phyloP scores from a whole-genome alignment of 2,329 filamentous ascomycete genomes.

The Pezicula neosporulosa region DNA sequence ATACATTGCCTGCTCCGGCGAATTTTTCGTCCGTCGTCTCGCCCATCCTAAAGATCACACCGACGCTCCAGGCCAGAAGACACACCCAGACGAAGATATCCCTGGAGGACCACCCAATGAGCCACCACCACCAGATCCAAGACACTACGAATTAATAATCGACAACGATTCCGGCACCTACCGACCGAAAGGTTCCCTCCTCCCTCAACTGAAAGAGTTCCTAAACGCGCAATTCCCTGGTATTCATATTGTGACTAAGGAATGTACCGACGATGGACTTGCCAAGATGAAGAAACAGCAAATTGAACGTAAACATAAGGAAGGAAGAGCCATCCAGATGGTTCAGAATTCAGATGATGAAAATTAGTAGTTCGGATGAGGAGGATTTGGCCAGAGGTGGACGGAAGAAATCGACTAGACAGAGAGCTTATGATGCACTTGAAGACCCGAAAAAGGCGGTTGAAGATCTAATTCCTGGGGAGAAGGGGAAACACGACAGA shows the following conservation, averaged over 20 bases:
- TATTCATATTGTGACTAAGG: slow-evolving; percentile 68
- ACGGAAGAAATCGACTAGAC: slow-evolving; percentile 45
- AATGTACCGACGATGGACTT: slow-evolving; percentile 76
- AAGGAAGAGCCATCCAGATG: slow-evolving; percentile 48
- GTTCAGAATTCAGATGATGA: slow-evolving; percentile 47
- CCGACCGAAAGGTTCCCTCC: slow-evolving; percentile 73
- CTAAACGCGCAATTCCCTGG: slow-evolving; percentile 73
- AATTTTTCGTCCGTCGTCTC: slow-evolving; percentile 82
- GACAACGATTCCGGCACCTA: slow-evolving; percentile 97
- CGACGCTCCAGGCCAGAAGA: slow-evolving; percentile 40
- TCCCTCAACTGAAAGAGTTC: slow-evolving; percentile 70
- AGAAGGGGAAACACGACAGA: slow-evolving; percentile 14
- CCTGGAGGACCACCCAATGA: slow-evolving; percentile 42
- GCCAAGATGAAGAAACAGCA: slow-evolving; percentile 73
- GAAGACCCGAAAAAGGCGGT: slow-evolving; percentile 22
- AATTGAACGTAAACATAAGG: slow-evolving; percentile 63
- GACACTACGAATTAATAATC: slow-evolving; percentile 79
- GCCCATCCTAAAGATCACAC: slow-evolving; percentile 45
- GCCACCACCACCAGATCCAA: slow-evolving; percentile 42
- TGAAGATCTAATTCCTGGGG: slow-evolving; percentile 19
- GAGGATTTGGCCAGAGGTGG: slow-evolving; percentile 26
- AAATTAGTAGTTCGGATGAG: slow-evolving; percentile 28
- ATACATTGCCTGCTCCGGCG: slow-evolving; percentile 88
- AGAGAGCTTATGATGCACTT: slow-evolving; percentile 45
- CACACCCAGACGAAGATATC: slow-evolving; percentile 48